Base-by-base conservation (phyloP, 257 asterid species). In the Solanum etuberosum region DNA sequence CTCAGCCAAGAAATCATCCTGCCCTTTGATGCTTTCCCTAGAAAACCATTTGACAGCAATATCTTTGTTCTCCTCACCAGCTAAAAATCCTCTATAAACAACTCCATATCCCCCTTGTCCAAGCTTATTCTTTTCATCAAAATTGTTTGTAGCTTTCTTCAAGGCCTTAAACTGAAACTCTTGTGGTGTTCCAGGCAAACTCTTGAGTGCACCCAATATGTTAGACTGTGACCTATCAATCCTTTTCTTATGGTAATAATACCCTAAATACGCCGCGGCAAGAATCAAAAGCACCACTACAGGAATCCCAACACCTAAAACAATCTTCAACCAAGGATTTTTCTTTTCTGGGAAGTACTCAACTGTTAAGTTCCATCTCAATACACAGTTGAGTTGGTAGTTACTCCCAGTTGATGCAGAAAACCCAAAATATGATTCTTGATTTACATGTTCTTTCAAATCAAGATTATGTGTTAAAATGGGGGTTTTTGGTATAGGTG, bases 81-180 rank as follows among this genome's bases (percentile, higher is more conserved):
- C 92, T 90, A 97, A 38, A 34, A 88, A 7, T 10, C 99, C 99
- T 86, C 61, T 91, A 68, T 92, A 94, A 3, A 97, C 99, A 88
- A 92, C 97, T 8, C 99, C 99, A 84, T 84, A 97, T 1, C 99
- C 99, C 1, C 99, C 99, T 85, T 94, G 92, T 4, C 99, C 99
- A 2, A 97, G 95, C 90, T 97, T 94, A 59, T 93, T 87, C 90
- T 83, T 94, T 82, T 87, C 98, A 51, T 94, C 96, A 59, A 97
- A 97, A 67, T 89, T 89, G 14, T 90, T 86, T 1, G 99, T 97
- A 8, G 98, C 99, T 90, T 90, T 95, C 89, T 93, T 94, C 93
- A 97, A 51, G 2, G 93, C 98, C 91, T 51, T 94, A 85, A 93
- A 94, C 29, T 85, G 87, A 80, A 92, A 97, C 92, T 97, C 98